Percentiles rank a stretch among this genome's conserved stretches.
These are phyloP conservation scores for Dendrobium huoshanense DNA, from an alignment of 106 monocot genomes.

Conservation along the genomic window DNA sequence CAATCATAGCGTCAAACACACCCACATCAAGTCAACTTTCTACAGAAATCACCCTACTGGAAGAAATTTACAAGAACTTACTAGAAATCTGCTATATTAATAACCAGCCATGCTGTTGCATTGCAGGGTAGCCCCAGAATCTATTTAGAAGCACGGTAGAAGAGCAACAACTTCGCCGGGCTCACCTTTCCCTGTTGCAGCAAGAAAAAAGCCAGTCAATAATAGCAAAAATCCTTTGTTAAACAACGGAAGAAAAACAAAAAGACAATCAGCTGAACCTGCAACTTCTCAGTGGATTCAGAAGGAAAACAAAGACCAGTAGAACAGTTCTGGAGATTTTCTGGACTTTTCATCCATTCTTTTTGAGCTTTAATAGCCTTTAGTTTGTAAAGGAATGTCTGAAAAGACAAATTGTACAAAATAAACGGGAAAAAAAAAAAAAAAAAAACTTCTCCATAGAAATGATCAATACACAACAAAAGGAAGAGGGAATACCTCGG, in stretches of 20 bases:
- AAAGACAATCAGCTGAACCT: slow-evolving; percentile 27
- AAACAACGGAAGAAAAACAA: not conserved
- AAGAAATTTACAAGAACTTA: slow-evolving; percentile 1
- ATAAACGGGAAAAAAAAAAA: not conserved
- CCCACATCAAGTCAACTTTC: not conserved
- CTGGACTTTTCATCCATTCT: slow-evolving; percentile 82
- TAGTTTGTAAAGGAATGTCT: slow-evolving; percentile 75
- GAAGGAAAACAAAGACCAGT: slow-evolving; percentile 62
- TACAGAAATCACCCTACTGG: not conserved
- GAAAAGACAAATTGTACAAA: slow-evolving; percentile 10
- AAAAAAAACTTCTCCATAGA: no score
- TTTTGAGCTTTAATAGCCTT: slow-evolving; percentile 58
- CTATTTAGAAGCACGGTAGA: slow-evolving; percentile 48
- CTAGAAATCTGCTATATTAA: not conserved
- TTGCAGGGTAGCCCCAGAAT: not conserved
- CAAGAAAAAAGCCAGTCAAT: not conserved
- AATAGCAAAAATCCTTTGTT: not conserved
- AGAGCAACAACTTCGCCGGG: slow-evolving; percentile 56
- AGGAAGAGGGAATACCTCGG: slow-evolving; percentile 39
- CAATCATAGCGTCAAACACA: not conserved
- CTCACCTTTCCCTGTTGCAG: slow-evolving; percentile 42
- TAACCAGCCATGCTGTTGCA: not conserved
- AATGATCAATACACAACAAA: not conserved
- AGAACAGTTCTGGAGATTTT: slow-evolving; percentile 67
- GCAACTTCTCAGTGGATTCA: slow-evolving; percentile 18